Conservation (phyloP, 2,329 filamentous ascomycete genomes). For the Diatrype stigma region DNA sequence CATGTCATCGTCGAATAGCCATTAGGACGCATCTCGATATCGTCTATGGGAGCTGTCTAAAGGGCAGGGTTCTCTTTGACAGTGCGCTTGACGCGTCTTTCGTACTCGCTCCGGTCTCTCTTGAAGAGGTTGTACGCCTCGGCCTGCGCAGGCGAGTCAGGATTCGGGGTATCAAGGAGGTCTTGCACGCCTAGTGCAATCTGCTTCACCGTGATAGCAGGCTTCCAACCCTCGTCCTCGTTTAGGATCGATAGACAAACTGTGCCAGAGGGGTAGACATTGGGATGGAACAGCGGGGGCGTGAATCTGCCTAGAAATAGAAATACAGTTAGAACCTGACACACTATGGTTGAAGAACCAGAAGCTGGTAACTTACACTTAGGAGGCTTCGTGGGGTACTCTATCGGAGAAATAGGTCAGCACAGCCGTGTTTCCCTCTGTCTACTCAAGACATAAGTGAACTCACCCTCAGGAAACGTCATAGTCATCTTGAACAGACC, state of each 20-base stretch:
- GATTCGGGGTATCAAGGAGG: slow-evolving; percentile 92
- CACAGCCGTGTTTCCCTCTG: slow-evolving; percentile 15
- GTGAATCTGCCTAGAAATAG: slow-evolving; percentile 77
- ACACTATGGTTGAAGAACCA: not conserved
- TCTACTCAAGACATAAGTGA: not conserved
- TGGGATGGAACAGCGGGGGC: slow-evolving; percentile 94
- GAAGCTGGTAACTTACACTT: slow-evolving; percentile 69
- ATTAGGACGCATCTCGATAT: not conserved
- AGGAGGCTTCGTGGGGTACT: slow-evolving; percentile 97
- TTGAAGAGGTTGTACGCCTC: slow-evolving; percentile 97
- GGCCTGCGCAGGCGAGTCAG: slow-evolving; percentile 92
- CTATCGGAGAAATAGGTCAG: slow-evolving; percentile 41
- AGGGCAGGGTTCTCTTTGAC: slow-evolving; percentile 83
- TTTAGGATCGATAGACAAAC: slow-evolving; percentile 97
- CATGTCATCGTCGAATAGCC: slow-evolving; percentile 1
- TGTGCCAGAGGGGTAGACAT: slow-evolving; percentile 96
- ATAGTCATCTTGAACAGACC: slow-evolving; percentile 93
- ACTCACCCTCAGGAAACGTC: slow-evolving; percentile 84
- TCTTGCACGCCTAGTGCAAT: slow-evolving; percentile 96
- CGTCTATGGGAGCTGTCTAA: slow-evolving; percentile 5
- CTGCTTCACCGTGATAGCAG: slow-evolving; percentile 96
- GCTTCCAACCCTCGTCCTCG: slow-evolving; percentile 98
- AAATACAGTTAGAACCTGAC: not conserved
- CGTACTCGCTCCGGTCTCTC: slow-evolving; percentile 82
- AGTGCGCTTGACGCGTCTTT: slow-evolving; percentile 79